Evolutionary conservation across 2,329 filamentous ascomycete species (phyloP), one percentile per base, ranked within the genome.

Genomic region (Ceratocystis alfenasii): DNA sequence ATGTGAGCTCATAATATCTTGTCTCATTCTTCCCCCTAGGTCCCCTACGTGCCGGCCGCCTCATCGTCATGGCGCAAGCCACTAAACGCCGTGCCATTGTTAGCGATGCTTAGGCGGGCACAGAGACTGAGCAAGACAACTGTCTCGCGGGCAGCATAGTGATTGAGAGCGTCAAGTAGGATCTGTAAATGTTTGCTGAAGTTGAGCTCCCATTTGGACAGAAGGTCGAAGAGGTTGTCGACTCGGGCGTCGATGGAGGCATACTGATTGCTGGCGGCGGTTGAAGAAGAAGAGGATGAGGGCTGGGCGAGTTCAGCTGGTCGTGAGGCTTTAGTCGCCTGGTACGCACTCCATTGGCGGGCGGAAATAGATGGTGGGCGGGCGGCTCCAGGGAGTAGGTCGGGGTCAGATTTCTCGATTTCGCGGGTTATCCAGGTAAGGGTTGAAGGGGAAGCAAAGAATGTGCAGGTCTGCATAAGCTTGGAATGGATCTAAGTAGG

Each of bases 141-240:
- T 48, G 94, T 97, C 78, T 99, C 94, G 0, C 94, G 97, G 0
- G 94, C 94, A 2, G 94, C 94, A 71, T 96, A 95, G 75, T 97
- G 96, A 71, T 99, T 97, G 69, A 99, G 80, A 68, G 90, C 93
- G 74, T 97, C 94, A 46, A 97, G 84, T 71, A 99, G 76, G 70
- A 97, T 96, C 78, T 95, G 92, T 71, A 99, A 77, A 76, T 97
- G 93, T 60, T 91, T 80, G 66, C 88, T 89, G 74, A 99, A 99
- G 73, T 96, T 95, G 69, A 87, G 86, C 75, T 99, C 94, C 78
- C 95, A 97, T 76, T 93, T 91, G 72, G 85, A 84, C 68, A 99
- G 83, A 67, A 92, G 90, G 69, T 96, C 92, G 68, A 90, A 88
- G 65, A 97, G 81, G 72, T 93, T 91, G 68, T 82, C 83, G 44